Evolutionary conservation across 176 grass and related monocot genomes (phyloP).

Genomic region (Carex cristatella): DNA sequence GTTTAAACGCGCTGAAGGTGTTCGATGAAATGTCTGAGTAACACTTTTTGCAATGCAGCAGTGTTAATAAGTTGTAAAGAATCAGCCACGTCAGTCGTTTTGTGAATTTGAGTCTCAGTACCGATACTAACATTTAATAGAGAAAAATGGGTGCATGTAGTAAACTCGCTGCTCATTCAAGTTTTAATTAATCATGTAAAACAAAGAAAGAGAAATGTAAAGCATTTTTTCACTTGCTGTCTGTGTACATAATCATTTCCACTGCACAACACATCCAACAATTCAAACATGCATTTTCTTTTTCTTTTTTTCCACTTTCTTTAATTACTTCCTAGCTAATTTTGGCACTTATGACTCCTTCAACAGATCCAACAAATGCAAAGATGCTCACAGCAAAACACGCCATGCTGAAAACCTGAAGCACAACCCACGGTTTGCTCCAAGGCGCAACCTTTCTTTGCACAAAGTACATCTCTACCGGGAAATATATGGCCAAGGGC

Average conservation of each 20-base stretch:
- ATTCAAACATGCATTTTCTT: conserved; percentile 4
- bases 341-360: conserved; percentile 39
- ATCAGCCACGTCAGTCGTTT: not conserved
- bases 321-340: conserved; percentile 11
- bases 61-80: not conserved
- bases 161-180: not conserved
- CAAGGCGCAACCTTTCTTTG: conserved; percentile 47
- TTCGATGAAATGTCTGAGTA: not conserved
- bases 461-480: conserved; percentile 76
- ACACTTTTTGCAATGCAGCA: not conserved
- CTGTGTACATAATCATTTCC: not conserved
- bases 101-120: not conserved
- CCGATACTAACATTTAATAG: not conserved
- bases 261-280: not conserved
- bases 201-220: not conserved
- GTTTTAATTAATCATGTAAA: not conserved
- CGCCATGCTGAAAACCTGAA: conserved; percentile 35
- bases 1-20: not conserved
- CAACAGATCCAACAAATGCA: conserved; percentile 56
- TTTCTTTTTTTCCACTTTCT: not conserved
- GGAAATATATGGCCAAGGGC: conserved; percentile 66
- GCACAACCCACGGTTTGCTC: conserved; percentile 41
- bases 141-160: not conserved
- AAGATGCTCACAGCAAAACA: conserved; percentile 44
- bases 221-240: not conserved